phyloP scores from a whole-genome alignment of 306 rosid species.

The Prunus fruticosa region DNA sequence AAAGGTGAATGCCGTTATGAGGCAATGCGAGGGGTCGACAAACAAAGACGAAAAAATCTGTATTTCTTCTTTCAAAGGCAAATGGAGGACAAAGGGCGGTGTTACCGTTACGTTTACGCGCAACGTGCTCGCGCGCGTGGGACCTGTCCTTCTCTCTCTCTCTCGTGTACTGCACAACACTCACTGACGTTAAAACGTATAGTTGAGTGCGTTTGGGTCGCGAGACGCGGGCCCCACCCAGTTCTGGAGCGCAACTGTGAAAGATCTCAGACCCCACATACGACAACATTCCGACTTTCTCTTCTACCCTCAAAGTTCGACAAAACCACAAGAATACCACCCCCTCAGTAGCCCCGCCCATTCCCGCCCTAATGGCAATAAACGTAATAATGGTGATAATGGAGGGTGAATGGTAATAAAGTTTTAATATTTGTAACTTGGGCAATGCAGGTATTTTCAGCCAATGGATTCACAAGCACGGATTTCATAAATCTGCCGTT shows the following conservation, averaged over 20 bases:
- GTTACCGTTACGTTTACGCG: constrained; percentile 64
- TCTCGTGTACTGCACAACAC: constrained; percentile 1
- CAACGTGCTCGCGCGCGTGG: constrained; percentile 52
- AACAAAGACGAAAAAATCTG: not conserved
- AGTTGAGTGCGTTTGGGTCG: constrained; percentile 45
- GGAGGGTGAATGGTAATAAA: not conserved
- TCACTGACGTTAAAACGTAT: constrained; percentile 22
- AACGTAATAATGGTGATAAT: not conserved
- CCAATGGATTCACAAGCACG: constrained; percentile 69
- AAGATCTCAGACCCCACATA: not conserved
- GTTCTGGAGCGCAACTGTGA: not conserved
- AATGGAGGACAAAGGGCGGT: constrained; percentile 23
- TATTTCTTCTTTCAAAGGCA: not conserved
- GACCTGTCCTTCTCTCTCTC: constrained; percentile 4
- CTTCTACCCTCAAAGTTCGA: not conserved
- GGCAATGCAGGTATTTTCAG: constrained; percentile 39
- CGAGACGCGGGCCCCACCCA: constrained; percentile 46
- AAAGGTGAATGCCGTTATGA: not conserved
- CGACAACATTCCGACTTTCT: not conserved
- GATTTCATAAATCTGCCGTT: constrained; percentile 43
- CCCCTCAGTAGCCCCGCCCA: too few species aligned
- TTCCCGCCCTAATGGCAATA: not conserved
- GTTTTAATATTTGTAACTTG: not conserved
- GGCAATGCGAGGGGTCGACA: not conserved
- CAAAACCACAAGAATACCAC: constrained; percentile 27